phyloP scores from a whole-genome alignment of 2,329 filamentous ascomycete species.

The Verticillium klebahnii region DNA sequence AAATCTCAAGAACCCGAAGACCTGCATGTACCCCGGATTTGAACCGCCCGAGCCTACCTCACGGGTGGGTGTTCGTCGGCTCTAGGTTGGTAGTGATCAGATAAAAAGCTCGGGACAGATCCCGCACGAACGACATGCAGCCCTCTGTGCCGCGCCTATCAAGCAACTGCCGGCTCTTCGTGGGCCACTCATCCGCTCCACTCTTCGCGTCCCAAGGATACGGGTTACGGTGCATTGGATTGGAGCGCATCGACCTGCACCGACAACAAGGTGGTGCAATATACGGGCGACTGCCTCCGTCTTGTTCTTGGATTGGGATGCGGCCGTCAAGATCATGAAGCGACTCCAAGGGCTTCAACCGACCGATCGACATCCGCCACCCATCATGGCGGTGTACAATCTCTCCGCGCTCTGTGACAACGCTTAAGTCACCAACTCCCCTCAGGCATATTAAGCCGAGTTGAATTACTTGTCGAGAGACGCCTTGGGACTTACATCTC shows the following conservation, averaged over 20 bases:
- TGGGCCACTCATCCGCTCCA: background rate
- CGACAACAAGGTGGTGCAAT: background rate
- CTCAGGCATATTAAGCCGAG: no score
- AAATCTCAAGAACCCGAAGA: background rate
- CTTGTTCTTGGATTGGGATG: no score
- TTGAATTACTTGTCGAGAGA: no score
- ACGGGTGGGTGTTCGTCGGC: background rate
- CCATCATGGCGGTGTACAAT: no score
- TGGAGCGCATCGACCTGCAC: background rate
- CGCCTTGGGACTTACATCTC: no score
- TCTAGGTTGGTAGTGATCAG: background rate
- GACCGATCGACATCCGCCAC: no score
- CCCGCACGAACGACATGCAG: background rate
- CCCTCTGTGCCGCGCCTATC: background rate
- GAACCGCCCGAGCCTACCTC: background rate
- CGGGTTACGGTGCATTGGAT: background rate
- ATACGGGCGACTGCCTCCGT: background rate
- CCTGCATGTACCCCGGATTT: background rate
- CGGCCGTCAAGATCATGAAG: no score
- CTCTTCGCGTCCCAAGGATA: background rate
- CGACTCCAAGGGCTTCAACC: no score
- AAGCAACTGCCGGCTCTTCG: background rate
- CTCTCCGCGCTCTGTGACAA: no score
- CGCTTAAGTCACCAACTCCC: no score
- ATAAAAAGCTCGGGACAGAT: background rate